Evolutionary conservation across 768 basidiomycete genomes (phyloP), one percentile per base, ranked within the genome.

Genomic region (Lentinula guzmanii): DNA sequence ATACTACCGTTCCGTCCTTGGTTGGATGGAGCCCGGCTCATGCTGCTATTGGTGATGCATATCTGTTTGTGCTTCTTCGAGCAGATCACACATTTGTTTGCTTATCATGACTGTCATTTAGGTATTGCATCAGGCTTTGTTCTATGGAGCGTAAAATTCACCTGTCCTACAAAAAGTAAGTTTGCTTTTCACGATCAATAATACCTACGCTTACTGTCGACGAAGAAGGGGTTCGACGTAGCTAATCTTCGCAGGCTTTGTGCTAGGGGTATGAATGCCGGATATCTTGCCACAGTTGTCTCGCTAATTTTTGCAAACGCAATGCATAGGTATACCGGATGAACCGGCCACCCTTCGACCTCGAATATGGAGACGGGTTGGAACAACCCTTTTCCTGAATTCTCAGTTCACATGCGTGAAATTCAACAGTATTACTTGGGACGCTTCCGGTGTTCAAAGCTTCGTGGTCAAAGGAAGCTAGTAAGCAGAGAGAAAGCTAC

Each of bases 341-440:
- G 79, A 87, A 66, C 90, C 90, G 46, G 73, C 79, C 4, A 91
- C 89, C 88, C 76, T 91, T 64, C 81, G 90, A 46, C 87, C 90
- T 33, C 79, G 87, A 46, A 77, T 89, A 66, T 92, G 90, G 90
- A 89, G 83, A 90, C 89, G 63, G 70, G 86, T 74, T 37, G 16
- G 5, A 15, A 9, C 24, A 42, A 18, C 52, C 10, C 24, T 48
- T 60, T 42, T 41, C 37, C 13, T 34, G 60, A 61, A 51, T 21
- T 33, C 33, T 48, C n/a, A 61, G 42, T 64, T 59, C 63, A 50
- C 31, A 64, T 39, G 50, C 33, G 59, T 43, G 18, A 54, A 52
- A 8, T 51, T 56, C 21, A 34, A 90, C 87, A 67, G 66, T 91
- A 33, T 74, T 91, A 54, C 77, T 91, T 57, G 86, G 86, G 24